These are phyloP conservation scores for Megacollybia marginata DNA, from an alignment of 768 basidiomycete genomes.

Conservation along the genomic window DNA sequence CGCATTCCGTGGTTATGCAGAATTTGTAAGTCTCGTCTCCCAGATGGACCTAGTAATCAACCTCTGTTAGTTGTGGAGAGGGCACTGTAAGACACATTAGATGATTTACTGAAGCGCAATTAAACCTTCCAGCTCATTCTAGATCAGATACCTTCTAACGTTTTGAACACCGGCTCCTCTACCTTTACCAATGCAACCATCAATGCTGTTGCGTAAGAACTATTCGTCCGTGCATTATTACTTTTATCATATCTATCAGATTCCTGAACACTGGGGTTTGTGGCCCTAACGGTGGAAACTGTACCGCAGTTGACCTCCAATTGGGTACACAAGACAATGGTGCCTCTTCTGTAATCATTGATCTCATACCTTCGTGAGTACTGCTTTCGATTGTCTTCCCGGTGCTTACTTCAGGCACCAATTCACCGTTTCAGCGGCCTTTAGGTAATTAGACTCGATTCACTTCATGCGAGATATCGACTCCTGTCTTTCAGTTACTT, in stretches of 20 bases:
- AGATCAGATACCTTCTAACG: neutral
- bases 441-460: too few species aligned
- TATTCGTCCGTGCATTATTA: neutral
- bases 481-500: neutral
- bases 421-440: neutral
- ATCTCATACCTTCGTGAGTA: neutral
- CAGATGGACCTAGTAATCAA: neutral
- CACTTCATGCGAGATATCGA: too few species aligned
- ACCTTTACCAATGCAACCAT: neutral
- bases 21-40: neutral
- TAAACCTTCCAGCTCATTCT: neutral
- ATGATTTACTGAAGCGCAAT: neutral
- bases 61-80: neutral
- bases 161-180: neutral
- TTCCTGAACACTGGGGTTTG: neutral
- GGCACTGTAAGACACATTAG: neutral
- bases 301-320: neutral
- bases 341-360: neutral
- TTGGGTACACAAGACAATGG: neutral
- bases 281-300: neutral
- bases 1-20: neutral
- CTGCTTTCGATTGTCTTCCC: too few species aligned
- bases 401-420: neutral
- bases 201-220: neutral
- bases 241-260: neutral